These are phyloP conservation scores for Goffeauzyma gilvescens DNA, from an alignment of 768 basidiomycete genomes.

Conservation along the genomic window DNA sequence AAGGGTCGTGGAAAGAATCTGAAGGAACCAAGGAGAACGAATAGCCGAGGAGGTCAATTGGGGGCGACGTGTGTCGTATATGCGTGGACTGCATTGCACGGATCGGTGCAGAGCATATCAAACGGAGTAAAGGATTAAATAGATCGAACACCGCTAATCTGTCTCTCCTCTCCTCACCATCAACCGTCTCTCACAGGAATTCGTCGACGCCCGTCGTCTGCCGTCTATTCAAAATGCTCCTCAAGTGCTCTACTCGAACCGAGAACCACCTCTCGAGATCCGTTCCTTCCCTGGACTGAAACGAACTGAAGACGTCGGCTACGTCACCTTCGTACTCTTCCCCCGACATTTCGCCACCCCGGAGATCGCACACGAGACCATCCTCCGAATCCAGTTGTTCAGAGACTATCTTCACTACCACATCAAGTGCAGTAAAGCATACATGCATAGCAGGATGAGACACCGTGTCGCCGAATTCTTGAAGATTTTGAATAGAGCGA, in stretches of 20 bases:
- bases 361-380: constrained; percentile 50
- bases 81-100: no score
- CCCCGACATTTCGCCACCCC: constrained; percentile 79
- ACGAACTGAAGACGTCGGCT: constrained; percentile 72
- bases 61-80: no score
- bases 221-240: constrained; percentile 90
- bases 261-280: constrained; percentile 93
- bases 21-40: no score
- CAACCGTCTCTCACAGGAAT: no score
- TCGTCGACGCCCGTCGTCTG: constrained; percentile 88
- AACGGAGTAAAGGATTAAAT: no score
- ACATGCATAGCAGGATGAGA: constrained; percentile 96
- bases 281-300: constrained; percentile 64
- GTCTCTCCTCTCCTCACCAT: no score
- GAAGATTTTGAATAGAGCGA: constrained; percentile 74
- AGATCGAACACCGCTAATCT: no score
- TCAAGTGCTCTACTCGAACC: constrained; percentile 83
- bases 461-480: constrained; percentile 75
- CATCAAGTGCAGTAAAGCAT: constrained; percentile 52
- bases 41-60: background rate
- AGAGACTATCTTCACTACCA: constrained; percentile 98
- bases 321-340: constrained; percentile 93
- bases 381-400: constrained; percentile 91
- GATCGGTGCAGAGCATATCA: no score
- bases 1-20: no score